Evolutionary conservation across 345 rosid genomes (phyloP).

Genomic region (Nephelium lappaceum): DNA sequence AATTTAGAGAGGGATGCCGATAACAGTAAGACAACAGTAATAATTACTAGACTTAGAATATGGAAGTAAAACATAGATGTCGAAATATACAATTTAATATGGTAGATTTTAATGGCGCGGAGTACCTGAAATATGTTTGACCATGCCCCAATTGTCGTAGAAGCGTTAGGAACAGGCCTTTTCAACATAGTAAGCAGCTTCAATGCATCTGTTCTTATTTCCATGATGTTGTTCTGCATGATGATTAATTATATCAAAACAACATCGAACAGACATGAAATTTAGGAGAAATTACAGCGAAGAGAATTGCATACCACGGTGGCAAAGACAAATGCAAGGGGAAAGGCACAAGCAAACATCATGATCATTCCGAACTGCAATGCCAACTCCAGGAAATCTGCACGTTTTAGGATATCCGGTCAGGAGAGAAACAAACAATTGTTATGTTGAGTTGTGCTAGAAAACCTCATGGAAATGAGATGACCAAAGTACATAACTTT

Average conservation of each 20-base stretch:
- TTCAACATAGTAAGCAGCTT: slow-evolving; percentile 71
- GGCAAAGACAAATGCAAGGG: slow-evolving; percentile 79
- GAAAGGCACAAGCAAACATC: slow-evolving; percentile 99
- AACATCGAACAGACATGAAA: slow-evolving; percentile 7
- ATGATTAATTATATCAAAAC: background rate
- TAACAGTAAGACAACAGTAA: slow-evolving; percentile 9
- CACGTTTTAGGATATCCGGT: slow-evolving; percentile 16
- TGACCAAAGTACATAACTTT: background rate
- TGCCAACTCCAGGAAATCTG: slow-evolving; percentile 82
- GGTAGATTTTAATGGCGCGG: background rate
- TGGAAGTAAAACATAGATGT: background rate
- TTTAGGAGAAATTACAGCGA: slow-evolving; percentile 2
- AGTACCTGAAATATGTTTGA: slow-evolving; percentile 89
- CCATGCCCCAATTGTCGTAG: slow-evolving; percentile 95
- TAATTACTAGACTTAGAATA: background rate
- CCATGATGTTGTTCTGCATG: slow-evolving; percentile 71
- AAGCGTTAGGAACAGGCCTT: slow-evolving; percentile 84
- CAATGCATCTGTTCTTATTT: slow-evolving; percentile 85
- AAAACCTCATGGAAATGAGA: background rate
- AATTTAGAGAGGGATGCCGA: slow-evolving; percentile 9
- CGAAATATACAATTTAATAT: background rate
- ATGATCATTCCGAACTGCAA: slow-evolving; percentile 96
- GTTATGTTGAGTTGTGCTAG: background rate
- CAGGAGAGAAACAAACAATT: slow-evolving; percentile 8
- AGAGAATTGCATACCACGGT: slow-evolving; percentile 52